Base-by-base conservation (phyloP, 108 stramenopile genomes). In the Cyclostephanos tholiformis region DNA sequence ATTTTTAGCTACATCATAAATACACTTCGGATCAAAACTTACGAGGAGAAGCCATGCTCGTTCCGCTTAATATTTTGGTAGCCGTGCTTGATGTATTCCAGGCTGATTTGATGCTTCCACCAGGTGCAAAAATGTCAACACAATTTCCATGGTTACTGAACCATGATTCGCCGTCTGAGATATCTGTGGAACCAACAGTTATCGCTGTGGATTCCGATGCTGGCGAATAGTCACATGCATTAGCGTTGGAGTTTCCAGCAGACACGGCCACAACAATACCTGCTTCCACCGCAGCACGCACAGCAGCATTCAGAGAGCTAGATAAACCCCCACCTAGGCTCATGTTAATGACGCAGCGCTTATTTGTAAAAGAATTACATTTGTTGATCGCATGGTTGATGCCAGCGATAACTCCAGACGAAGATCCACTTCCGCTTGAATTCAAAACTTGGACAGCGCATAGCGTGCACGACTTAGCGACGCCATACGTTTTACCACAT, bases 21-120 rank as follows among this genome's bases (percentile, higher is more conserved):
- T n/a, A 32, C 32, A 32, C 32, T 32, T 32, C 20, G 17, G 7
- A 20, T 25, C 3, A 0, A 52, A 20, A 52, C 51, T 52, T 52
- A 52, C 51, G 56, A 7, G 56, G 56, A 56, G 12, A 13, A 56
- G 56, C 56, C 56, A 56, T 56, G 56, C 56, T 56, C 23, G 56
- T 56, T 56, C 56, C 56, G 29, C 56, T 56, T 29, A 26, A 0
- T 22, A 26, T 29, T 29, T 26, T 56, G 12, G 25, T 25, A 26
- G 27, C 56, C 22, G 56, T 56, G 23, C 4, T 26, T 12, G 56
- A 56, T 2, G 26, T 12, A 9, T 2, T 6, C 25, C 27, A 56
- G 7, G 56, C 56, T 29, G 56, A 56, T 13, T 26, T 22, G 20
- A 55, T 55, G 5, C 22, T 55, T 20, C 8, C 10, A 9, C 53